These are phyloP conservation scores for Antitrichia curtipendula DNA, from an alignment of 225 moss, liverwort and hornwort species.

Conservation along the genomic window DNA sequence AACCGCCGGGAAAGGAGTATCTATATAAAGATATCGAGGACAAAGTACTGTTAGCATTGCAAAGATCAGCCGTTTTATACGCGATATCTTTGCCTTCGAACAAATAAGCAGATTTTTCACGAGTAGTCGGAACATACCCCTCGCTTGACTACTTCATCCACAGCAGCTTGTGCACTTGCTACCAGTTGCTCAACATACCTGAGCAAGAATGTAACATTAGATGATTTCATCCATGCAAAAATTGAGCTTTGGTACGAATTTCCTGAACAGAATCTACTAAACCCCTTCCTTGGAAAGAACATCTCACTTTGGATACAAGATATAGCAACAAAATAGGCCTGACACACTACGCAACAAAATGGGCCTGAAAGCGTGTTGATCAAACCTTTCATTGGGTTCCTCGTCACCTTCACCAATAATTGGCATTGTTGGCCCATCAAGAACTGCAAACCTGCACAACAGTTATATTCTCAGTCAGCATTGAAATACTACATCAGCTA, in stretches of 20 bases:
- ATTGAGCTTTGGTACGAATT: not conserved
- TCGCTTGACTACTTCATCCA: slow-evolving; percentile 81
- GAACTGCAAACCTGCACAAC: slow-evolving; percentile 70
- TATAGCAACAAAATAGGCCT: too few relatives aligned
- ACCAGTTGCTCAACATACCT: slow-evolving; percentile 99
- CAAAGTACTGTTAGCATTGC: not conserved
- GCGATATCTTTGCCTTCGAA: not conserved
- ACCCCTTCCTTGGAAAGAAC: not conserved
- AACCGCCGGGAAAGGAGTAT: not conserved
- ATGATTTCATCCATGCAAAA: not conserved
- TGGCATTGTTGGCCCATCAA: slow-evolving; percentile 98
- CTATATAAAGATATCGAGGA: not conserved
- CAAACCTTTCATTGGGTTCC: slow-evolving; percentile 93
- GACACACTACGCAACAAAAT: too few relatives aligned
- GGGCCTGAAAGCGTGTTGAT: not conserved
- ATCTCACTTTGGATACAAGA: not conserved
- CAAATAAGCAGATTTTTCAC: not conserved
- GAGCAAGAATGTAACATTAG: not conserved
- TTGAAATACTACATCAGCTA: not conserved
- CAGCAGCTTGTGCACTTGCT: slow-evolving; percentile 93
- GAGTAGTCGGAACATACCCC: slow-evolving; percentile 43
- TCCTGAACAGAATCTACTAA: not conserved
- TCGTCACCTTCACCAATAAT: slow-evolving; percentile 96
- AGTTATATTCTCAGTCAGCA: not conserved
- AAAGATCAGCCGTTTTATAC: not conserved